Evolutionary conservation across 1,284 basidiomycete species (phyloP), one percentile per base, ranked within the genome.

Genomic region (Ustilago shanxiensis): DNA sequence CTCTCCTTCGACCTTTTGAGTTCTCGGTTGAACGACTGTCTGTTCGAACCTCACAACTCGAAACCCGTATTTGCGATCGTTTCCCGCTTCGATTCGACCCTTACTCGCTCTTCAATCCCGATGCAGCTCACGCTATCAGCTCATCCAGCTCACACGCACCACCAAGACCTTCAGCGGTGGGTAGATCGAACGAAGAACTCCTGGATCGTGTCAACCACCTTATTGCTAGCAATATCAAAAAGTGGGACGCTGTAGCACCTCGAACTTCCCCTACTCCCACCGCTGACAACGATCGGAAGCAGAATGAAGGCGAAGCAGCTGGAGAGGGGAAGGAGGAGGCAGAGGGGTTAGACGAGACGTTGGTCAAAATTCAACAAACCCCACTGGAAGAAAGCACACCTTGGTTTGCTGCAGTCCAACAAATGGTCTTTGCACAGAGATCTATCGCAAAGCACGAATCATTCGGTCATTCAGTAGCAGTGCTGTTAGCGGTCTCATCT

Each of bases 1-100:
- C 76, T 1, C 67, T 85, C 14, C 54, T 85, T n/a, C 70, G 80
- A 10, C 82, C 84, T 1, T 85, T 83, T 57, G 80, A 85, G 45
- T 66, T 49, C 13, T 70, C 68, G 3, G 66, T 80, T 8, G 61
- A 72, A 31, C 65, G 70, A 8, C 66, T 85, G 28, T 72, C 78
- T 9, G 79, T 84, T 3, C 77, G 81, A 41, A 85, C 84, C 3
- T 80, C 82, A 9, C 81, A 84, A 67, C 78, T 85, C 4, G 83
- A 80, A 57, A 74, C 65, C 9, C 70, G 79, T 26, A 49, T 66
- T 10, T 79, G 73, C 58, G 58, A 79, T 31, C 64, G 63, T 18
- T 85, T 85, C 49, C 78, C 79, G 2, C 72, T 85, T 14, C 77
- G 81, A 22, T 83, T 85, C 54, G 83, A 85, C 26, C 37, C 68